Conservation (phyloP, 441 rosid genomes). For the Pelargonium fulgidum region DNA sequence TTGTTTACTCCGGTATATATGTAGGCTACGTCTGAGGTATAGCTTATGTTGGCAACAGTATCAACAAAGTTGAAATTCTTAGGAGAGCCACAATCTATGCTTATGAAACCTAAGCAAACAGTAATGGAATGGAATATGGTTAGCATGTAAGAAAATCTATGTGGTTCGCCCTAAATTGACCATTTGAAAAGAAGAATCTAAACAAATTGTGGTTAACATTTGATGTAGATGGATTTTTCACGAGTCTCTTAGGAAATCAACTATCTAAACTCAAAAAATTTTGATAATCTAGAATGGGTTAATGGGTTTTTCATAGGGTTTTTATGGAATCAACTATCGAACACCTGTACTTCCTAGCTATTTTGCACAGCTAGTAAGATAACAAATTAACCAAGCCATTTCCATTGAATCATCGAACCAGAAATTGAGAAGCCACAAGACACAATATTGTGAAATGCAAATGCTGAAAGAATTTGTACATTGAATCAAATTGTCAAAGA, state of each 20-base stretch:
- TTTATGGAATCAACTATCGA: no score
- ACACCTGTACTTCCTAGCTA: no score
- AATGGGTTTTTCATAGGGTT: no score
- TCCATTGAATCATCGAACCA: no score
- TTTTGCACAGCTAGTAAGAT: no score
- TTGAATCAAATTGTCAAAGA: no score
- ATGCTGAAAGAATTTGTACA: neutral
- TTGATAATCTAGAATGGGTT: no score
- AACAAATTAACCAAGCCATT: no score
- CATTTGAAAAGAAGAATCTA: neutral
- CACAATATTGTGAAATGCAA: neutral
- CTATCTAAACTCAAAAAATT: no score
- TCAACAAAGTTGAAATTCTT: conserved; percentile 17
- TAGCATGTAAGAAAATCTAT: neutral
- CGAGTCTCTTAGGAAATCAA: no score
- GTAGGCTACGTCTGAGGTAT: conserved; percentile 14
- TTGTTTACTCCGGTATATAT: conserved; percentile 12
- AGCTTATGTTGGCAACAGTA: conserved; percentile 18
- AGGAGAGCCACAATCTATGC: conserved; percentile 19
- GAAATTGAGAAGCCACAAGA: neutral
- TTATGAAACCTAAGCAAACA: conserved; percentile 17
- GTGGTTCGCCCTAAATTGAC: neutral
- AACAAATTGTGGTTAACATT: neutral
- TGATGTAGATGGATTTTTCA: no score
- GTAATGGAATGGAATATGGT: neutral